Conservation (phyloP, 495 filamentous ascomycete species). For the Penicillium nucicola region DNA sequence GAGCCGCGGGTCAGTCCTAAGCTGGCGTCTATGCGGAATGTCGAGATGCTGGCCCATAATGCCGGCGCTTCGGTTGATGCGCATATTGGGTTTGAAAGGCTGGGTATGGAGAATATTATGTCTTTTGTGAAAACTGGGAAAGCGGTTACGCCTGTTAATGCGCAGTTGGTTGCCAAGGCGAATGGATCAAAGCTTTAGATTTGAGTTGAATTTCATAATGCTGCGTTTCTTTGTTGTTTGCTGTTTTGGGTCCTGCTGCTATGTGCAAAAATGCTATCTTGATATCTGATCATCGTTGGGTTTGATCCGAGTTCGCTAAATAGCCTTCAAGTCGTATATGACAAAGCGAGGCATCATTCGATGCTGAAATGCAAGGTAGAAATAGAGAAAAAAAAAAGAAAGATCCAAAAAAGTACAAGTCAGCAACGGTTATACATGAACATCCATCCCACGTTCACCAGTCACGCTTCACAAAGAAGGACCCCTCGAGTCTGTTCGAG, state of each 20-base stretch:
- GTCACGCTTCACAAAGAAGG: slow-evolving; percentile 24
- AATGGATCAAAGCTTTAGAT: slow-evolving; percentile 16
- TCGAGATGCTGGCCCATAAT: slow-evolving; percentile 66
- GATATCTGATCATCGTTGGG: too few relatives aligned
- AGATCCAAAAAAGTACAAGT: too few relatives aligned
- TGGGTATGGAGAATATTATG: slow-evolving; percentile 71
- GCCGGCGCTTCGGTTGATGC: slow-evolving; percentile 71
- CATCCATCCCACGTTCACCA: neutral
- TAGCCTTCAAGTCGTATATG: too few relatives aligned
- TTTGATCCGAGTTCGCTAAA: too few relatives aligned
- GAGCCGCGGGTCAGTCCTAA: slow-evolving; percentile 48
- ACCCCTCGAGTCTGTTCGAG: slow-evolving; percentile 26
- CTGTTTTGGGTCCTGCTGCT: neutral
- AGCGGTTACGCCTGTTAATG: slow-evolving; percentile 65
- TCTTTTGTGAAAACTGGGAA: slow-evolving; percentile 51
- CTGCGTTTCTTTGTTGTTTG: neutral
- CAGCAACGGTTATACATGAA: too few relatives aligned
- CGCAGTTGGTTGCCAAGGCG: slow-evolving; percentile 41
- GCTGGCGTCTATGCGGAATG: slow-evolving; percentile 49
- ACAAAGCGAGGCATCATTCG: too few relatives aligned
- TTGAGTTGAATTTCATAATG: neutral
- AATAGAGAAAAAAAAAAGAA: too few relatives aligned
- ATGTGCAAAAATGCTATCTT: too few relatives aligned
- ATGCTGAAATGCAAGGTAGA: neutral
- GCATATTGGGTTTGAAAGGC: slow-evolving; percentile 67